These are phyloP conservation scores for Alternaria sp. DNA, from an alignment of 2,329 filamentous ascomycete species.

Conservation along the genomic window DNA sequence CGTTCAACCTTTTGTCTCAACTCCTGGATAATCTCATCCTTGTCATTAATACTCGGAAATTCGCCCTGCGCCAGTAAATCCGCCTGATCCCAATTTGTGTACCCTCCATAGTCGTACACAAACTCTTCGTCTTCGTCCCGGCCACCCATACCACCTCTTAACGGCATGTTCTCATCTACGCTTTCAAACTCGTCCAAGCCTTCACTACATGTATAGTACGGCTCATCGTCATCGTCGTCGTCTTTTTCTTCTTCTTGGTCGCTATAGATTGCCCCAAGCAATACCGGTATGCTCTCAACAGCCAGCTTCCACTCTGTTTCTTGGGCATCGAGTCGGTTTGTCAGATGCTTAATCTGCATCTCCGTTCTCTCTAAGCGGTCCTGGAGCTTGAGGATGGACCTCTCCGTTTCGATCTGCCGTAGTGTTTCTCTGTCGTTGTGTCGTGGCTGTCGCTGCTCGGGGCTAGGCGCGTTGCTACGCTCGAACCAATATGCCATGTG, in stretches of 20 bases:
- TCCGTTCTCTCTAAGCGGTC: background rate
- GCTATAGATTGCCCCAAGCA: background rate
- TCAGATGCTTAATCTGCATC: background rate
- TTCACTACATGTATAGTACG: background rate
- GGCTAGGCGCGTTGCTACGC: background rate
- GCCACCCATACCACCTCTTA: conserved; percentile 10
- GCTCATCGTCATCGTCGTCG: background rate
- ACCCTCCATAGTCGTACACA: conserved; percentile 12
- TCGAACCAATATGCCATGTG: background rate
- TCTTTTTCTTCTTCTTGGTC: background rate
- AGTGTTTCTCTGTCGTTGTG: background rate
- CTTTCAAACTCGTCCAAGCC: background rate
- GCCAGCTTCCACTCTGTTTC: background rate
- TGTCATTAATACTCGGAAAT: too few relatives aligned
- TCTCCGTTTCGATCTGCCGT: background rate
- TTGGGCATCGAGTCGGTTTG: background rate
- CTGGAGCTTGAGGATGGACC: background rate
- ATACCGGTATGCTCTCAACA: background rate
- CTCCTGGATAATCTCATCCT: background rate
- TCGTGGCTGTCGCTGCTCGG: background rate
- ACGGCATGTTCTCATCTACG: background rate
- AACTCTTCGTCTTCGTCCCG: conserved; percentile 13
- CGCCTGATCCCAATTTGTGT: conserved; percentile 9
- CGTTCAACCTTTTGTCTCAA: background rate
- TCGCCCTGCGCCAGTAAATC: background rate